Conservation (phyloP, 495 filamentous ascomycete species). For the Gamarada debralockiae region DNA sequence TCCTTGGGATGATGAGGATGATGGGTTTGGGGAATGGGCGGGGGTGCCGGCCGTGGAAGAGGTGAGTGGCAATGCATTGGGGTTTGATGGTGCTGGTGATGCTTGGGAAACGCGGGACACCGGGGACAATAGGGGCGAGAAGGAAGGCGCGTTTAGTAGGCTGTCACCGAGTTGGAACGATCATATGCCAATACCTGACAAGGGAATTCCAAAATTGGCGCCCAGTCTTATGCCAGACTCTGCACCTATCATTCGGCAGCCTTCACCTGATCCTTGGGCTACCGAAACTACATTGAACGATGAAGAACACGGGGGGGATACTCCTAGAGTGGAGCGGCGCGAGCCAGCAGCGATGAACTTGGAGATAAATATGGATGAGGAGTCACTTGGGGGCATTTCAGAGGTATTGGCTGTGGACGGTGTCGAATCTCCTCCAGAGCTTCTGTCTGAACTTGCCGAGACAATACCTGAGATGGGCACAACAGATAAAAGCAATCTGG, state of each 20-base stretch:
- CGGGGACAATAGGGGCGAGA: not conserved
- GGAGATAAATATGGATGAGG: not conserved
- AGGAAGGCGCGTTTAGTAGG: not conserved
- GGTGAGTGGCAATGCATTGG: conserved; percentile 4
- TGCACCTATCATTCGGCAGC: conserved; percentile 31
- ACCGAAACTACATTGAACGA: not conserved
- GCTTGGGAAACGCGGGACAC: not conserved
- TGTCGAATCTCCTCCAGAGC: not conserved
- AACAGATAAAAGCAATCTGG: not conserved
- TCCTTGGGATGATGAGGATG: conserved; percentile 19
- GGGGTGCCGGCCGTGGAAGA: conserved; percentile 1
- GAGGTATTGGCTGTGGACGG: not conserved
- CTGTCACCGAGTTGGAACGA: conserved; percentile 7
- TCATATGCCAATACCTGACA: not conserved
- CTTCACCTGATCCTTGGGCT: conserved; percentile 52
- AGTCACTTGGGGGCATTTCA: not conserved
- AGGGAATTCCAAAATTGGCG: not conserved
- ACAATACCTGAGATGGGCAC: not conserved
- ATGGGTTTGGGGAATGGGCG: conserved; percentile 38
- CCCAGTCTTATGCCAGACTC: conserved; percentile 12
- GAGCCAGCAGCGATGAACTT: too few relatives aligned
- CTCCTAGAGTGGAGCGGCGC: too few relatives aligned
- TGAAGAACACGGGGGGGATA: not conserved
- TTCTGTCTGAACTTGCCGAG: not conserved
- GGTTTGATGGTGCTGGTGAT: conserved; percentile 7